Evolutionary conservation across 108 stramenopile species (phyloP).

Genomic region (Aureococcus anophagefferens): DNA sequence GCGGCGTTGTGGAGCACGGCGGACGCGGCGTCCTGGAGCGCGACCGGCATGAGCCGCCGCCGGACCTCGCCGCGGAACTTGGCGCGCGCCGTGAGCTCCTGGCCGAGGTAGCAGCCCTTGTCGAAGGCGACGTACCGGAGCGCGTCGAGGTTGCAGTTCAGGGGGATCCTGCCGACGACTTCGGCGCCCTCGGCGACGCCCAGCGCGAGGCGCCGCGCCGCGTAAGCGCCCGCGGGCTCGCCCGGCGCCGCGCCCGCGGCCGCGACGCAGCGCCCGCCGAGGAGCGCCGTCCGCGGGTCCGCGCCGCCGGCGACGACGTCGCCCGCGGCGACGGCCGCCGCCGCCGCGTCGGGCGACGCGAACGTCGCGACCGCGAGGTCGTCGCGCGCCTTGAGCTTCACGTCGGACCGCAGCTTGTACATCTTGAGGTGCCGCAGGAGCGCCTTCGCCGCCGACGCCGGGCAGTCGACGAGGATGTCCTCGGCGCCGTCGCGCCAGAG

Average conservation of each 20-base stretch:
- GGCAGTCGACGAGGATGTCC: constrained; percentile 8
- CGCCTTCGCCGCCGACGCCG: background rate
- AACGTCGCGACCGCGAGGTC: background rate
- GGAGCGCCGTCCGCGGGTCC: background rate
- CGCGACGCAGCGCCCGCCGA: background rate
- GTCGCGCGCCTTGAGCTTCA: background rate
- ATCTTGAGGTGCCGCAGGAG: constrained; percentile 12
- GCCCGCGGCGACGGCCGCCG: too few relatives aligned
- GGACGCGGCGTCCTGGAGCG: constrained; percentile 45
- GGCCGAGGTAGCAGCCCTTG: constrained; percentile 97
- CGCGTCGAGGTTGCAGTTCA: constrained; percentile 85
- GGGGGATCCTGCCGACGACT: constrained; percentile 59
- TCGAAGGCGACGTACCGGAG: constrained; percentile 73
- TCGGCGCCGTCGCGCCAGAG: constrained; percentile 6
- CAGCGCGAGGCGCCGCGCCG: constrained; percentile 50
- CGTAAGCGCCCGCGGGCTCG: constrained; percentile 47
- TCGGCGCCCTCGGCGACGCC: constrained; percentile 79
- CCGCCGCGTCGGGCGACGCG: too few relatives aligned
- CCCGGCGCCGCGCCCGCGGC: background rate
- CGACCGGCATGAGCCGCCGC: constrained; percentile 76
- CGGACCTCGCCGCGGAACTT: constrained; percentile 81
- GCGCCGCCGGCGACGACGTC: background rate
- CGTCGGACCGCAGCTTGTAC: constrained; percentile 10
- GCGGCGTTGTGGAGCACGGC: background rate
- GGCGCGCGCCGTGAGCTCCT: constrained; percentile 90